Percentiles rank a stretch among this genome's conserved stretches.
phyloP scores from a whole-genome alignment of 2,329 filamentous ascomycete species.

The Acephala macrosclerotiorum region DNA sequence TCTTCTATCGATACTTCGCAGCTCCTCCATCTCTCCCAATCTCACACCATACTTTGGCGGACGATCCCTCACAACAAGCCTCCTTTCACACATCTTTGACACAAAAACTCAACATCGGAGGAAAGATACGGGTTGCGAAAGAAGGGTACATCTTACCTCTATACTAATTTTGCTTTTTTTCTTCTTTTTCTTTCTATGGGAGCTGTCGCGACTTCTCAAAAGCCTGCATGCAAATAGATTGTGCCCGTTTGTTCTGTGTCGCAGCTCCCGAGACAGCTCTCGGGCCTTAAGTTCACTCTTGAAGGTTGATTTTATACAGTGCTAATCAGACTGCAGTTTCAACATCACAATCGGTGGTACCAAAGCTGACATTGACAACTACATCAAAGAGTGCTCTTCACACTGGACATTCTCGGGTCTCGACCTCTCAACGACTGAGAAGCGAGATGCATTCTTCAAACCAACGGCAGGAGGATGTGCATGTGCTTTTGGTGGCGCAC shows the following conservation, averaged over 20 bases:
- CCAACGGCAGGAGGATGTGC: conserved; percentile 40
- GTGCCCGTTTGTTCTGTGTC: too few species aligned
- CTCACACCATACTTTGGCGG: conserved; percentile 11
- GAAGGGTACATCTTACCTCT: conserved; percentile 32
- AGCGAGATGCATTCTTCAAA: conserved; percentile 40
- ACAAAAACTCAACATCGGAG: conserved; percentile 32
- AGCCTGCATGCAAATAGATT: too few species aligned
- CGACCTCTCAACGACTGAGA: conserved; percentile 27
- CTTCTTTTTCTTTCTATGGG: too few species aligned
- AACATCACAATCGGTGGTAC: conserved; percentile 45
- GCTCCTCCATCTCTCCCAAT: conserved; percentile 36
- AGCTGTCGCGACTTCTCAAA: too few species aligned
- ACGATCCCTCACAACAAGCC: conserved; percentile 29
- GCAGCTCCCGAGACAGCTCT: too few species aligned
- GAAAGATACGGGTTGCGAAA: conserved; percentile 42
- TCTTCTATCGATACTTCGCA: conserved; percentile 46
- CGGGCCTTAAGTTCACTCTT: too few species aligned
- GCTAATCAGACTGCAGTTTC: conserved; percentile 23
- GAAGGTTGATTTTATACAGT: too few species aligned
- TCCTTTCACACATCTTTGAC: conserved; percentile 37
- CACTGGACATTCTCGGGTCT: conserved; percentile 44
- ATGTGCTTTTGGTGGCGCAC: conserved; percentile 40
- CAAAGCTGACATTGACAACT: conserved; percentile 29
- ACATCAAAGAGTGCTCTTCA: conserved; percentile 38
- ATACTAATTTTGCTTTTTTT: too few species aligned